Percentiles rank a stretch among this genome's conserved stretches.
Evolutionary conservation across 768 basidiomycete species (phyloP).

Genomic region (Strobilomyces confusus): DNA sequence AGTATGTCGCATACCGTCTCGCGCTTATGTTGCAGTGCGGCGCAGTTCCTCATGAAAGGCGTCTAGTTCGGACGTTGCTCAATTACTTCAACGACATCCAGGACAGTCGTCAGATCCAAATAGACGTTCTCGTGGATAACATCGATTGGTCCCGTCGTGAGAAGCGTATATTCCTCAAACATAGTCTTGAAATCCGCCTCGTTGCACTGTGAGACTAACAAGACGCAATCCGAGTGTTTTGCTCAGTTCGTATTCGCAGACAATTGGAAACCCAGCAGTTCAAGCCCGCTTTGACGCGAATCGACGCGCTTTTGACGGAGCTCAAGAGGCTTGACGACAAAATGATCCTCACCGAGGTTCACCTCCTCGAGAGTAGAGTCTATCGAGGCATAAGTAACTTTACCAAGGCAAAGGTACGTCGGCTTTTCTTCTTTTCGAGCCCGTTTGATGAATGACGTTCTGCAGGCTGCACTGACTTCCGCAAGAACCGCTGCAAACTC

Average conservation of each 20-base stretch:
- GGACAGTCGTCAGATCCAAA: constrained; percentile 69
- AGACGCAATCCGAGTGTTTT: not conserved
- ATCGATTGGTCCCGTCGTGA: constrained; percentile 90
- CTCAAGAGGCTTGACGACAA: constrained; percentile 94
- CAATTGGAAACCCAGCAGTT: constrained; percentile 74
- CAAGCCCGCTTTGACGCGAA: constrained; percentile 74
- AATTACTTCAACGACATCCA: constrained; percentile 84
- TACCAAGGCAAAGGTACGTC: constrained; percentile 78
- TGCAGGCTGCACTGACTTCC: constrained; percentile 80
- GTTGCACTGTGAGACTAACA: constrained; percentile 55
- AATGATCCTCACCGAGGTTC: constrained; percentile 95
- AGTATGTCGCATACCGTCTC: constrained; percentile 42
- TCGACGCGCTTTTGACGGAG: constrained; percentile 86
- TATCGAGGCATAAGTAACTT: constrained; percentile 88
- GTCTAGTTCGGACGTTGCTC: constrained; percentile 85
- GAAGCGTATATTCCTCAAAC: constrained; percentile 94
- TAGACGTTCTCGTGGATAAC: constrained; percentile 82
- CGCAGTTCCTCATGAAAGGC: not conserved
- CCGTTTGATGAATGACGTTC: not conserved
- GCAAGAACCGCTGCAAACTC: constrained; percentile 92
- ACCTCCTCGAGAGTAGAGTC: constrained; percentile 88
- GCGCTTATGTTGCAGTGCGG: not conserved
- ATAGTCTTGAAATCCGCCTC: constrained; percentile 86
- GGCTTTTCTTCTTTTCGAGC: not conserved
- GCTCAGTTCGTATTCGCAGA: constrained; percentile 32